These are phyloP conservation scores for Alternaria sp. DNA, from an alignment of 2,329 filamentous ascomycete species.

Conservation along the genomic window DNA sequence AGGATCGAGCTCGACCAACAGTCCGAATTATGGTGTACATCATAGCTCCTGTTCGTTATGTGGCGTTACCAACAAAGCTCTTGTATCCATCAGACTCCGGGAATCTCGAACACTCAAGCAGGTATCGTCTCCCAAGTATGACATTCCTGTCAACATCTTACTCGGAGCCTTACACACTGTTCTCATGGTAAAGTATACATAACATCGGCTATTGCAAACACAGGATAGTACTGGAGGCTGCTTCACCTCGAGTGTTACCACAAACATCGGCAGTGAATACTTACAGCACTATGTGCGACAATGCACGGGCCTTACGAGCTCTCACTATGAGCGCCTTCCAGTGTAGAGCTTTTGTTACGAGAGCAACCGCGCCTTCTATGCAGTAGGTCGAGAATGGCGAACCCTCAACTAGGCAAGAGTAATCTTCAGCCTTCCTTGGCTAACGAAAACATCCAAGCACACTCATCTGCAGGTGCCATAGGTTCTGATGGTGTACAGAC, in stretches of 20 bases:
- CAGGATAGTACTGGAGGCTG: neutral
- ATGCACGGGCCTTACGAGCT: neutral
- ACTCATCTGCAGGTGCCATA: too few species aligned
- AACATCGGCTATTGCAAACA: neutral
- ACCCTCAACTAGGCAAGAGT: too few species aligned
- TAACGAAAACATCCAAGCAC: too few species aligned
- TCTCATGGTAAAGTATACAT: neutral
- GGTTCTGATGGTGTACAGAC: too few species aligned
- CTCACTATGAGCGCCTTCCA: neutral
- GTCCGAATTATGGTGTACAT: neutral
- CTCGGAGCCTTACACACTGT: neutral
- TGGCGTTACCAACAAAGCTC: neutral
- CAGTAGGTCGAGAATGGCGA: too few species aligned
- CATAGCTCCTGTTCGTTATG: neutral
- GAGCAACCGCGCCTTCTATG: too few species aligned
- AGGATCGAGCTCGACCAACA: neutral
- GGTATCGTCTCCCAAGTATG: neutral
- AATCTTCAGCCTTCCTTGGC: too few species aligned
- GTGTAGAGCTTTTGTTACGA: too few species aligned
- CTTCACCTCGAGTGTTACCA: neutral
- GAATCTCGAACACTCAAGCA: neutral
- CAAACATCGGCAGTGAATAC: neutral
- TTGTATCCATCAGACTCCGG: neutral
- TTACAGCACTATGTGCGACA: neutral
- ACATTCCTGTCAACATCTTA: neutral